Percentiles rank a stretch among this genome's conserved stretches.
Conservation (phyloP, 2,329 filamentous ascomycete genomes). For the Neocucurbitaria cava region DNA sequence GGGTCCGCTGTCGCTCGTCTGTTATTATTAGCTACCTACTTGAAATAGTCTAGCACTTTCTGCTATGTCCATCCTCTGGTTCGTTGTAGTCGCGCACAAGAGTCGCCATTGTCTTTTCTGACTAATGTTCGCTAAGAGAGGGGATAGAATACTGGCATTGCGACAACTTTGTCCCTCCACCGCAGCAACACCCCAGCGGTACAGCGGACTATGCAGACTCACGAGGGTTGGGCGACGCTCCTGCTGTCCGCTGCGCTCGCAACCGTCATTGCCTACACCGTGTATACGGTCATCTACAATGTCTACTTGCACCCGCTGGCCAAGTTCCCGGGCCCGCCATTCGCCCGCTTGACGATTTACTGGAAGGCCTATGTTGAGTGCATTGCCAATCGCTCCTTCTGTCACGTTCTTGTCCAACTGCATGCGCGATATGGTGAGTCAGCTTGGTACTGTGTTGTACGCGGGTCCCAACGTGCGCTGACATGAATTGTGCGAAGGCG, state of each 20-base stretch:
- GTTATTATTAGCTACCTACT: no score
- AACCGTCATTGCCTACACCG: slow-evolving; percentile 18
- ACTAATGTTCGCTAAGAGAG: no score
- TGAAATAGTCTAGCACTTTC: no score
- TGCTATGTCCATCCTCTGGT: no score
- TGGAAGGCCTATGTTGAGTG: slow-evolving; percentile 42
- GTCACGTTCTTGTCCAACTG: slow-evolving; percentile 32
- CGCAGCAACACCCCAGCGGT: no score
- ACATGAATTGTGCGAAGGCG: slow-evolving; percentile 20
- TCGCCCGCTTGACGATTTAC: slow-evolving; percentile 28
- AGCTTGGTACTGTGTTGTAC: background rate
- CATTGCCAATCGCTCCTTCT: slow-evolving; percentile 36
- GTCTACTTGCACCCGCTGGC: slow-evolving; percentile 53
- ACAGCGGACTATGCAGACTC: no score
- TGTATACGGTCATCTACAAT: slow-evolving; percentile 38
- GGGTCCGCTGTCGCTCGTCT: no score
- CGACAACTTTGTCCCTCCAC: background rate
- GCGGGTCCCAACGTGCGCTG: slow-evolving; percentile 6
- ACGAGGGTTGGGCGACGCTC: slow-evolving; percentile 6
- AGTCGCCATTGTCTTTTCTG: no score
- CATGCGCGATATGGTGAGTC: slow-evolving; percentile 37
- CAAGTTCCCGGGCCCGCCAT: slow-evolving; percentile 51
- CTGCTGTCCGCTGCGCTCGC: slow-evolving; percentile 20
- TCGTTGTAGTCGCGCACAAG: no score
- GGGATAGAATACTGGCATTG: no score